These are phyloP conservation scores for Coprinopsis strossmayeri DNA, from an alignment of 768 basidiomycete genomes.

Conservation along the genomic window DNA sequence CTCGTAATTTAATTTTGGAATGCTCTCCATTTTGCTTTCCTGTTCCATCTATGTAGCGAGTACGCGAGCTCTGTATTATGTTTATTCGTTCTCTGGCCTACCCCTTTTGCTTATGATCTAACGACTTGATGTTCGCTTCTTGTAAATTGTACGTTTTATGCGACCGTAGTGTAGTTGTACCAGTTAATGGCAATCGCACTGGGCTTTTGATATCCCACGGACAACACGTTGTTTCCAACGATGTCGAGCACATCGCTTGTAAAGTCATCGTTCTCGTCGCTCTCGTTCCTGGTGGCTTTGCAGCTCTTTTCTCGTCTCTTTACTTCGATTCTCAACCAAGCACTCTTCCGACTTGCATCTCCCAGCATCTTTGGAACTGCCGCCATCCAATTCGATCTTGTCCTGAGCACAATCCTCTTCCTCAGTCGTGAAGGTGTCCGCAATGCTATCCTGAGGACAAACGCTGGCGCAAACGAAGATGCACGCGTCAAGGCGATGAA, in stretches of 20 bases:
- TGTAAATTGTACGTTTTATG: neutral
- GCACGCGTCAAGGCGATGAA: slow-evolving; percentile 17
- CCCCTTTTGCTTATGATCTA: neutral
- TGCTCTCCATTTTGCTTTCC: slow-evolving; percentile 8
- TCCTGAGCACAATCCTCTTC: slow-evolving; percentile 87
- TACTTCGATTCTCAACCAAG: slow-evolving; percentile 88
- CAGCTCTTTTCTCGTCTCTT: slow-evolving; percentile 80
- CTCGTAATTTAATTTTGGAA: slow-evolving; percentile 6
- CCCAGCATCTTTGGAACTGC: slow-evolving; percentile 87
- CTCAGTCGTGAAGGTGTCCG: slow-evolving; percentile 91
- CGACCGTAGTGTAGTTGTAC: neutral
- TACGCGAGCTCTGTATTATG: neutral
- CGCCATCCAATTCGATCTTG: slow-evolving; percentile 89
- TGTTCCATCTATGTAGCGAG: slow-evolving; percentile 9
- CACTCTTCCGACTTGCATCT: slow-evolving; percentile 73
- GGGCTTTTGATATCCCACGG: neutral
- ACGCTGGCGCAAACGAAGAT: neutral
- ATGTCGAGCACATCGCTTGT: slow-evolving; percentile 16
- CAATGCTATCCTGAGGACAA: slow-evolving; percentile 69
- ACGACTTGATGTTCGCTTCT: neutral
- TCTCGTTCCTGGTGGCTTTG: slow-evolving; percentile 70
- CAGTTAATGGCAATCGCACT: neutral
- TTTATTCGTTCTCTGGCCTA: neutral
- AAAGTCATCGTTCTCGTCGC: slow-evolving; percentile 34
- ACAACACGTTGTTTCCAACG: neutral